Conservation (phyloP, 1,139 yeast species). For the Sugiyamaella grinbergsii region DNA sequence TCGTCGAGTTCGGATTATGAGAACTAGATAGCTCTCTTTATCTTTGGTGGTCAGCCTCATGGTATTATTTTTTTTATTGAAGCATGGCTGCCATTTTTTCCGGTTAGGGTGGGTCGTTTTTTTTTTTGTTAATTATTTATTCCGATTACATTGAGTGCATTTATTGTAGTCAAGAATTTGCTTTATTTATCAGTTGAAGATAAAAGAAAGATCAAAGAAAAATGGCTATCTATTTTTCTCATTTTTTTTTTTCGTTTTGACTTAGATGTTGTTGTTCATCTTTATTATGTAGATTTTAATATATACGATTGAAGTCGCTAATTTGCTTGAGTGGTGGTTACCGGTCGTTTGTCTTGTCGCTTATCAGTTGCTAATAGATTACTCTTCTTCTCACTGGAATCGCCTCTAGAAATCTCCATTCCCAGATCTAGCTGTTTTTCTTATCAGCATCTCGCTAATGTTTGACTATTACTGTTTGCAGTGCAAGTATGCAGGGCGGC, state of each 20-base stretch:
- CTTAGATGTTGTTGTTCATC: neutral
- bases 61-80: neutral
- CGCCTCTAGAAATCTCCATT: conserved; percentile 1
- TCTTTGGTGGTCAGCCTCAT: neutral
- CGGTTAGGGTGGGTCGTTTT: too few species aligned
- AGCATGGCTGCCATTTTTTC: too few species aligned
- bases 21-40: neutral
- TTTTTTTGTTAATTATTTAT: conserved; percentile 2
- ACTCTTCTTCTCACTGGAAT: neutral
- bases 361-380: too few species aligned
- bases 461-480: conserved; percentile 1
- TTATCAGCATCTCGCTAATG: conserved; percentile 3
- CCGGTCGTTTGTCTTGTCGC: too few species aligned
- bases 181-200: neutral
- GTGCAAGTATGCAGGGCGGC: neutral
- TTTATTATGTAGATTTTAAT: neutral
- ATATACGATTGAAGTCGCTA: too few species aligned
- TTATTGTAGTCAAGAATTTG: neutral
- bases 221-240: too few species aligned
- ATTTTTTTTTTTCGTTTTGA: neutral
- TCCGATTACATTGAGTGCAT: neutral
- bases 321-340: too few species aligned
- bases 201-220: neutral
- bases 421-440: conserved; percentile 1
- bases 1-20: conserved; percentile 16